phyloP scores from a whole-genome alignment of 2,329 filamentous ascomycete species.

The Colletotrichum tofieldiae region DNA sequence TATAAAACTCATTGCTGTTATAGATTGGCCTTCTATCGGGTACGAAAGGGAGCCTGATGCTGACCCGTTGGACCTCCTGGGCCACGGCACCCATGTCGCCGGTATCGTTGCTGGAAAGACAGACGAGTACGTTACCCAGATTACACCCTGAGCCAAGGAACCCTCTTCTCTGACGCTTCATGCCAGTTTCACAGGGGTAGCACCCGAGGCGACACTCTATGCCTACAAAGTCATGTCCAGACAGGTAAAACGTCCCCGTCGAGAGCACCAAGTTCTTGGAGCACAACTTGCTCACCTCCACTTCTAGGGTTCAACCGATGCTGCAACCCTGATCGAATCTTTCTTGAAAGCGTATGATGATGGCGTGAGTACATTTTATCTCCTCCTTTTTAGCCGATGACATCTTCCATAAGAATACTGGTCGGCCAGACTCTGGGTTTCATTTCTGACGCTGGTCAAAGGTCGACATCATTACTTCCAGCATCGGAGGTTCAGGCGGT shows the following conservation, averaged over 20 bases:
- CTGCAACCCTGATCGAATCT: conserved; percentile 49
- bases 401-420: neutral
- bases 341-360: conserved; percentile 55
- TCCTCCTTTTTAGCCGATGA: neutral
- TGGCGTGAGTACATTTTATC: conserved; percentile 45
- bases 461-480: conserved; percentile 60
- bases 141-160: no score
- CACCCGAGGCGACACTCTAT: conserved; percentile 49
- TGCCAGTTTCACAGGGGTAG: conserved; percentile 47
- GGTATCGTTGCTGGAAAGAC: conserved; percentile 51
- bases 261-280: neutral
- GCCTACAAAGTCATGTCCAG: conserved; percentile 50
- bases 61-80: conserved; percentile 48
- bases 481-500: conserved; percentile 57
- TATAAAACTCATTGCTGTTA: neutral
- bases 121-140: conserved; percentile 24
- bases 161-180: neutral
- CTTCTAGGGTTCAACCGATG: conserved; percentile 24
- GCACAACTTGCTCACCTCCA: neutral
- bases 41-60: conserved; percentile 51
- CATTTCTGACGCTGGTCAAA: neutral
- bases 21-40: conserved; percentile 35
- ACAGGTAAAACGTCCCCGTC: neutral
- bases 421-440: neutral
- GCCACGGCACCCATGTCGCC: conserved; percentile 51